Evolutionary conservation across 805 yeast species (phyloP).

Genomic region (Candida peoriensis): DNA sequence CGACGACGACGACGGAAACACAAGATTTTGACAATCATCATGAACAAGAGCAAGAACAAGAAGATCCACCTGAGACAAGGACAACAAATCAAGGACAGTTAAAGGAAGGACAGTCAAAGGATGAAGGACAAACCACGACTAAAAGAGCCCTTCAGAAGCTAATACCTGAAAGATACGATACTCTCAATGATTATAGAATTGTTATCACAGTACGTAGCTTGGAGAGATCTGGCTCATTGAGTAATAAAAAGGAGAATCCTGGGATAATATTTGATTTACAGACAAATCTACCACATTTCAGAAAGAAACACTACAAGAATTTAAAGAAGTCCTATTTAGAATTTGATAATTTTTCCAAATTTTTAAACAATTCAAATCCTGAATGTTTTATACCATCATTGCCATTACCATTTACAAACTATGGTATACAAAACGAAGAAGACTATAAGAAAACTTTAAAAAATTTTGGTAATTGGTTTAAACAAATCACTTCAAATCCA

Average conservation of each 20-base stretch:
- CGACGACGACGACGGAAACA: neutral
- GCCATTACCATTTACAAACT: slow-evolving; percentile 70
- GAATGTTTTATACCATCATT: slow-evolving; percentile 92
- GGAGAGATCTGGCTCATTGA: slow-evolving; percentile 53
- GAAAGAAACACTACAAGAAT: slow-evolving; percentile 65
- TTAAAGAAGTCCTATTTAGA: slow-evolving; percentile 80
- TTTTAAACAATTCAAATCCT: slow-evolving; percentile 72
- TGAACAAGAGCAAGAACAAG: neutral
- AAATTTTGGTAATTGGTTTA: slow-evolving; percentile 82
- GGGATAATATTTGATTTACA: slow-evolving; percentile 65
- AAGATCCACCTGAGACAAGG: neutral
- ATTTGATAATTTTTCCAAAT: slow-evolving; percentile 68
- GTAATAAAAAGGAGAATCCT: slow-evolving; percentile 69
- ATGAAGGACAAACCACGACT: neutral
- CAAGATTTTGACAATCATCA: too few species aligned
- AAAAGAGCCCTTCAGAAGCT: slow-evolving; percentile 2
- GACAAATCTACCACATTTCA: slow-evolving; percentile 69
- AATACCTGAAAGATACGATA: slow-evolving; percentile 23
- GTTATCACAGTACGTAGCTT: slow-evolving; percentile 57
- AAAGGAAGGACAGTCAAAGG: neutral
- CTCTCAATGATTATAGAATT: slow-evolving; percentile 34
- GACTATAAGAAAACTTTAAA: slow-evolving; percentile 52
- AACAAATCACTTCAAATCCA: slow-evolving; percentile 67
- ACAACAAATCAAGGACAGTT: neutral
- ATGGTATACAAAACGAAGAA: slow-evolving; percentile 81